phyloP scores from a whole-genome alignment of 345 rosid species.

The Linum trigynum region DNA sequence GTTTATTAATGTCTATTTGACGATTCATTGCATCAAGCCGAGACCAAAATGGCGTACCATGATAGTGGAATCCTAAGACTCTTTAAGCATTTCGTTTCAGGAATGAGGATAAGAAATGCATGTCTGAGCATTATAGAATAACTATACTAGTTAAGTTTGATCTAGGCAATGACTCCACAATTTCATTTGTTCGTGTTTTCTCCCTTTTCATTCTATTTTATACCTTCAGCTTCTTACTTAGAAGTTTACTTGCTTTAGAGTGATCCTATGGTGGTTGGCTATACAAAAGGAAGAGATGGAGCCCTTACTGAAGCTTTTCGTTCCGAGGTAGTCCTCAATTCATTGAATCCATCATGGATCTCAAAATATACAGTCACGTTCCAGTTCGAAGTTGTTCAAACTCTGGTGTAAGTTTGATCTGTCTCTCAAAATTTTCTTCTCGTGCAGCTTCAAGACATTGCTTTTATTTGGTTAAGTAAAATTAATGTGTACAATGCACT shows the following conservation, averaged over 20 bases:
- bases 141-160: neutral
- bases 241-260: slow-evolving; percentile 47
- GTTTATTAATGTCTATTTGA: neutral
- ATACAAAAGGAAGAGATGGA: slow-evolving; percentile 63
- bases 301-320: slow-evolving; percentile 48
- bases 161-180: neutral
- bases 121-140: neutral
- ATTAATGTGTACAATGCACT: slow-evolving; percentile 11
- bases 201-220: neutral
- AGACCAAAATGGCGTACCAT: neutral
- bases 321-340: slow-evolving; percentile 74
- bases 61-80: neutral
- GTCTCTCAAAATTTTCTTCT: neutral
- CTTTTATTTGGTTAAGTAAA: slow-evolving; percentile 12
- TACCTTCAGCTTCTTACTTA: slow-evolving; percentile 12
- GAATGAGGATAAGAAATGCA: neutral
- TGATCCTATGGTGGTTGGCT: slow-evolving; percentile 78
- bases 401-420: slow-evolving; percentile 52
- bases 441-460: slow-evolving; percentile 2
- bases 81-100: neutral
- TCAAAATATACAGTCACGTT: slow-evolving; percentile 35
- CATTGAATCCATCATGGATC: slow-evolving; percentile 75
- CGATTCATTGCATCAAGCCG: neutral
- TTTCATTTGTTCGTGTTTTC: neutral
- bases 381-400: slow-evolving; percentile 75